These are phyloP conservation scores for Zymoseptoria brevis DNA, from an alignment of 2,329 filamentous ascomycete species.

Conservation along the genomic window DNA sequence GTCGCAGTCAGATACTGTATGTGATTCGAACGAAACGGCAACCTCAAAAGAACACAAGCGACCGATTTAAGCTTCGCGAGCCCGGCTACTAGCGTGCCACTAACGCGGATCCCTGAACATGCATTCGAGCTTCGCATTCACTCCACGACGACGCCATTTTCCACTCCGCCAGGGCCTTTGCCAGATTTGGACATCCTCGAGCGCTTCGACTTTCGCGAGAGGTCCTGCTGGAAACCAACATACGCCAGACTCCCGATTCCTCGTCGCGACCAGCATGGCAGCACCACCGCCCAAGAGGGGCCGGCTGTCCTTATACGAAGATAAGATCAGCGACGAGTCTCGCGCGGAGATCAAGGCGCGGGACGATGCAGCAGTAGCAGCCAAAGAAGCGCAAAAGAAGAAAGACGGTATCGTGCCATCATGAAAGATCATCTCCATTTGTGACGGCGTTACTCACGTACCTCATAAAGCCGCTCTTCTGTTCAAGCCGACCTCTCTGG, in stretches of 20 bases:
- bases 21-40: too few relatives aligned
- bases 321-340: slow-evolving; percentile 59
- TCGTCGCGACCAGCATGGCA: not conserved
- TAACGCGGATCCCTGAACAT: not conserved
- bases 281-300: not conserved
- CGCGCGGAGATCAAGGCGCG: slow-evolving; percentile 55
- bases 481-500: slow-evolving; percentile 73
- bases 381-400: slow-evolving; percentile 46
- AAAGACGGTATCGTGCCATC: slow-evolving; percentile 51
- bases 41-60: too few relatives aligned
- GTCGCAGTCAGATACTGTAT: too few relatives aligned
- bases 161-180: not conserved
- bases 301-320: slow-evolving; percentile 47
- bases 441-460: slow-evolving; percentile 42
- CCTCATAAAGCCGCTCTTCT: slow-evolving; percentile 55
- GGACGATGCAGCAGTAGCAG: slow-evolving; percentile 42
- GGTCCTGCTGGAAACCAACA: not conserved
- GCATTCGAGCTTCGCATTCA: not conserved
- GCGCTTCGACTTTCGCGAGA: not conserved
- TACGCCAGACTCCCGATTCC: not conserved
- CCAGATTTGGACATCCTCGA: not conserved
- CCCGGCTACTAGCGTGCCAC: not conserved
- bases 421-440: slow-evolving; percentile 20
- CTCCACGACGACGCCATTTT: not conserved
- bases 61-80: not conserved